Evolutionary conservation across 805 yeast genomes (phyloP).

Genomic region (Ascoidea asiatica): DNA sequence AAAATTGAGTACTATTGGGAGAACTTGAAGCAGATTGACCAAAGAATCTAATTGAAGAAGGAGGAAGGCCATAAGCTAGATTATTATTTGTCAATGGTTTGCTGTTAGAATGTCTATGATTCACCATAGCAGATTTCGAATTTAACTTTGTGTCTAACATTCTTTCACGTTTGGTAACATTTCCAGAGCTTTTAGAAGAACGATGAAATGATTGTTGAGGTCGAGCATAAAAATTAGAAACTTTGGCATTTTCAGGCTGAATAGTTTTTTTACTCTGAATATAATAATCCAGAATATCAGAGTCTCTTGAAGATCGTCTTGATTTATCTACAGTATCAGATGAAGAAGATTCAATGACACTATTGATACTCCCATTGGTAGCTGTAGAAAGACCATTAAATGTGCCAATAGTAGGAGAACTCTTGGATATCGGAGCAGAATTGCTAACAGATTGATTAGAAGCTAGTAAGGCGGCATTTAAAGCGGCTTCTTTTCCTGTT

Average conservation of each 20-base stretch:
- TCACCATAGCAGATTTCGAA: neutral
- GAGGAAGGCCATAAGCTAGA: neutral
- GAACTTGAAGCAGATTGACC: neutral
- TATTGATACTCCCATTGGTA: too few relatives aligned
- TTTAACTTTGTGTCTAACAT: neutral
- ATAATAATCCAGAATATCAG: neutral
- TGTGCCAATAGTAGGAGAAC: too few relatives aligned
- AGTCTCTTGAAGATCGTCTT: neutral
- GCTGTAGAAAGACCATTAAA: too few relatives aligned
- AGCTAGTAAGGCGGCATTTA: conserved; percentile 19
- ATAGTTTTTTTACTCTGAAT: neutral
- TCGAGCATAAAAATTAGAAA: neutral
- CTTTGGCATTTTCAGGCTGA: neutral
- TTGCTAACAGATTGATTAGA: too few relatives aligned
- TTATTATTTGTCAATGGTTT: neutral
- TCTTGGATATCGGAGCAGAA: too few relatives aligned
- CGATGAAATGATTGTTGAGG: neutral
- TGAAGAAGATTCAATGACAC: too few relatives aligned
- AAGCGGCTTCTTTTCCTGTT: conserved; percentile 17
- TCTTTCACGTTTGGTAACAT: neutral
- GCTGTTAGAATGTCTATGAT: neutral
- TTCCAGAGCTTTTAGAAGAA: neutral
- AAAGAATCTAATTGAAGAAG: neutral
- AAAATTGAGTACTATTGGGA: too few relatives aligned
- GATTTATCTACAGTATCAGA: neutral